Conservation (phyloP, 805 yeast genomes). For the Komagataella populi region DNA sequence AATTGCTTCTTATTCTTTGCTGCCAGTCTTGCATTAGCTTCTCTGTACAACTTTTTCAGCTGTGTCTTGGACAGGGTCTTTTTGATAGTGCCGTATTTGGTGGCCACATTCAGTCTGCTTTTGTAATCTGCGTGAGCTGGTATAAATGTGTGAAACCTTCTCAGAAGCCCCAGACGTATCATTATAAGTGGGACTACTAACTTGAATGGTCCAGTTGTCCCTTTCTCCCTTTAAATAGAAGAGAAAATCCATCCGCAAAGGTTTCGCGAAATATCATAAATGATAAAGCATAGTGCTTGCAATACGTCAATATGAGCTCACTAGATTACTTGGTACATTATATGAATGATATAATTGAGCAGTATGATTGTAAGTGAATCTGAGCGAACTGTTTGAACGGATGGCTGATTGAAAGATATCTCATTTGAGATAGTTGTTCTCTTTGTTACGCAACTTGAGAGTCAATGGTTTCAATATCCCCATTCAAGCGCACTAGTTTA, state of each 20-base stretch:
- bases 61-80: neutral
- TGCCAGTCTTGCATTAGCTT: constrained; percentile 1
- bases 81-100: constrained; percentile 1
- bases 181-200: neutral
- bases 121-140: constrained; percentile 2
- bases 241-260: neutral
- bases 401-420: too few relatives aligned
- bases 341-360: neutral
- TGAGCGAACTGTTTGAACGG: neutral
- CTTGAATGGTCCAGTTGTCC: neutral
- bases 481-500: neutral
- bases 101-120: constrained; percentile 6
- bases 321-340: neutral
- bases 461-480: neutral
- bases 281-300: neutral
- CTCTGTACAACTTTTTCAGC: constrained; percentile 3
- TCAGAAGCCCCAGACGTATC: neutral
- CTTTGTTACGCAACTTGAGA: neutral
- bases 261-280: neutral
- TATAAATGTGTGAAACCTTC: neutral
- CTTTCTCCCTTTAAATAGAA: neutral
- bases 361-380: neutral
- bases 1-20: constrained; percentile 12
- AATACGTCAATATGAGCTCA: neutral
- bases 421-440: neutral